These are phyloP conservation scores for Thelephora terrestris DNA, from an alignment of 1,284 basidiomycete species.

Conservation along the genomic window DNA sequence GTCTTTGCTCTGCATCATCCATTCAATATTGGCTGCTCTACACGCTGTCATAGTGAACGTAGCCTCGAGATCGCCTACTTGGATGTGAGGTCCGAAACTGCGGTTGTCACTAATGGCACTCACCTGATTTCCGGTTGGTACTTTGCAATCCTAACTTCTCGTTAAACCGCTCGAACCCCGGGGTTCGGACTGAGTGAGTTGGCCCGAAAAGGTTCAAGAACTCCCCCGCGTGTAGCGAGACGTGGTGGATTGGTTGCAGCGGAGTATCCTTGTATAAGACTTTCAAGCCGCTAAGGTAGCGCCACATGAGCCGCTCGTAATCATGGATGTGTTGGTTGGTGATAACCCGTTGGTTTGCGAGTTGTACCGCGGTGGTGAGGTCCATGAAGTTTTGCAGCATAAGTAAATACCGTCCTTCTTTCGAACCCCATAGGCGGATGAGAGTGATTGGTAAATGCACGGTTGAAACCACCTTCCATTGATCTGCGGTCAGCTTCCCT, in stretches of 20 bases:
- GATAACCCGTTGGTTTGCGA: slow-evolving; percentile 18
- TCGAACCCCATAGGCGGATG: slow-evolving; percentile 24
- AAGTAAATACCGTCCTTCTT: slow-evolving; percentile 9
- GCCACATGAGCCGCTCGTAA: slow-evolving; percentile 21
- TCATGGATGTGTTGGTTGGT: slow-evolving; percentile 9
- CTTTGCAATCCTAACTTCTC: slow-evolving; percentile 20
- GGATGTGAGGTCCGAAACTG: too few species aligned
- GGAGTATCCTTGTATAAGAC: slow-evolving; percentile 20
- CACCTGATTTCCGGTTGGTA: slow-evolving; percentile 24
- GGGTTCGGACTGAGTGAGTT: slow-evolving; percentile 26
- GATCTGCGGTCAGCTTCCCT: slow-evolving; percentile 28
- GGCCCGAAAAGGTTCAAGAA: slow-evolving; percentile 25
- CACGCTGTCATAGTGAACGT: slow-evolving; percentile 10
- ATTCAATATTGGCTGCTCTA: slow-evolving; percentile 8
- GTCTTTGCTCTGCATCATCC: too few species aligned
- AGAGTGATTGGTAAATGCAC: slow-evolving; percentile 24
- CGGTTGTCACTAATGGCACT: background rate
- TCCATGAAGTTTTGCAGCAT: slow-evolving; percentile 30
- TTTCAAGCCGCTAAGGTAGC: slow-evolving; percentile 20
- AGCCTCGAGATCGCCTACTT: slow-evolving; percentile 9
- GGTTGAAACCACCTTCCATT: slow-evolving; percentile 23
- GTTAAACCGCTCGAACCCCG: slow-evolving; percentile 27
- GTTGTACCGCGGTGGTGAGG: slow-evolving; percentile 24
- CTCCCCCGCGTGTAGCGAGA: slow-evolving; percentile 23
- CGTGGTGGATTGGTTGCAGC: slow-evolving; percentile 29